Conservation (phyloP, 1,139 yeast species). For the Geotrichum candidum region DNA sequence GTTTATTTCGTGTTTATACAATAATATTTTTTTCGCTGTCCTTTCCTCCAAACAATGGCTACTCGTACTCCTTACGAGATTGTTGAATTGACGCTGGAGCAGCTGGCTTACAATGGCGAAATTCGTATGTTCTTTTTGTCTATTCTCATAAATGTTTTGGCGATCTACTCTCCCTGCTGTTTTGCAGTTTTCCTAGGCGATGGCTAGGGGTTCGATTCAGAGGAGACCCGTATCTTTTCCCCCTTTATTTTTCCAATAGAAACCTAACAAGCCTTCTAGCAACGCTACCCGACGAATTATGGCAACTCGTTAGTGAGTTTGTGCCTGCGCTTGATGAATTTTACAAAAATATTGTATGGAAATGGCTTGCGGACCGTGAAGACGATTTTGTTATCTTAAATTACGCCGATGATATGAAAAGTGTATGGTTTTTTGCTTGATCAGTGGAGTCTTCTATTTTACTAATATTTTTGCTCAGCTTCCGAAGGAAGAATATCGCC, state of each 20-base stretch:
- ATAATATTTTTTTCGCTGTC: background rate
- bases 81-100: constrained; percentile 30
- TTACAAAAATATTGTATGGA: constrained; percentile 28
- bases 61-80: constrained; percentile 30
- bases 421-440: constrained; percentile 1
- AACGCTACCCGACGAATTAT: constrained; percentile 28
- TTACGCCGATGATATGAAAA: constrained; percentile 16
- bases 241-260: constrained; percentile 4
- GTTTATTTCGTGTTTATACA: background rate
- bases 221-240: background rate
- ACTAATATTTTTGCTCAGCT: constrained; percentile 1
- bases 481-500: constrained; percentile 15
- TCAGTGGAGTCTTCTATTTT: background rate
- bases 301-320: constrained; percentile 26
- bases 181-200: background rate
- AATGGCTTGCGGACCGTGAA: constrained; percentile 27
- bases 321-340: constrained; percentile 27
- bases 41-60: constrained; percentile 2
- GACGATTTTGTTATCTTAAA: constrained; percentile 25
- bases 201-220: constrained; percentile 17
- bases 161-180: background rate
- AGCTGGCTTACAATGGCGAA: constrained; percentile 33
- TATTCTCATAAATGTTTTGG: background rate
- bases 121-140: constrained; percentile 27
- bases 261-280: constrained; percentile 22